Conservation (phyloP, 2,329 filamentous ascomycete genomes). For the Cyphellophora europaea region DNA sequence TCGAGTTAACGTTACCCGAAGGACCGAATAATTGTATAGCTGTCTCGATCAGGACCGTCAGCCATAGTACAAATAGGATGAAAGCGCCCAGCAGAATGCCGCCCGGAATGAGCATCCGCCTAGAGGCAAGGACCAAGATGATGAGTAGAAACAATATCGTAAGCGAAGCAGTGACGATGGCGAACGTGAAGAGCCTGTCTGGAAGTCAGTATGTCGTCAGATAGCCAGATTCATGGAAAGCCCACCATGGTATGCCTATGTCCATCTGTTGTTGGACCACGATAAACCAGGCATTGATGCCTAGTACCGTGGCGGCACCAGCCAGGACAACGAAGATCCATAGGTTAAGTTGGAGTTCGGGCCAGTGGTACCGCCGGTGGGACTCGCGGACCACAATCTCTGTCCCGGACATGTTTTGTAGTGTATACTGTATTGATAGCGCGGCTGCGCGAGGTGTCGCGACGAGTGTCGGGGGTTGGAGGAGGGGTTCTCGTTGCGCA, state of each 20-base stretch:
- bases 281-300: constrained; percentile 53
- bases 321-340: constrained; percentile 56
- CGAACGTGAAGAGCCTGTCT: constrained; percentile 55
- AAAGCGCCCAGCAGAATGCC: constrained; percentile 52
- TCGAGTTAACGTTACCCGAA: constrained; percentile 46
- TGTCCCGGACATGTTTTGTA: constrained; percentile 8
- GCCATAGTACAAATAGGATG: constrained; percentile 52
- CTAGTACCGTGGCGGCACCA: constrained; percentile 47
- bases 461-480: not conserved
- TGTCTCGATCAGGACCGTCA: constrained; percentile 55
- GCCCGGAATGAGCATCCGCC: constrained; percentile 48
- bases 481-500: not conserved
- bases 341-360: constrained; percentile 54
- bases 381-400: constrained; percentile 22
- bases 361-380: constrained; percentile 50
- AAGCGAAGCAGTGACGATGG: constrained; percentile 48
- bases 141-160: constrained; percentile 50
- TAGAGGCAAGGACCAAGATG: constrained; percentile 47
- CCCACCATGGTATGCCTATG: constrained; percentile 52
- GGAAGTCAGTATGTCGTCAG: not conserved
- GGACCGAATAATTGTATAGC: constrained; percentile 52
- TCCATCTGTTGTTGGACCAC: constrained; percentile 45
- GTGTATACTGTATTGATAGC: too few species aligned
- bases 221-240: constrained; percentile 6
- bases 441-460: constrained; percentile 4